These are phyloP conservation scores for Tolypocladium sp. DNA, from an alignment of 2,329 filamentous ascomycete genomes.

Conservation along the genomic window DNA sequence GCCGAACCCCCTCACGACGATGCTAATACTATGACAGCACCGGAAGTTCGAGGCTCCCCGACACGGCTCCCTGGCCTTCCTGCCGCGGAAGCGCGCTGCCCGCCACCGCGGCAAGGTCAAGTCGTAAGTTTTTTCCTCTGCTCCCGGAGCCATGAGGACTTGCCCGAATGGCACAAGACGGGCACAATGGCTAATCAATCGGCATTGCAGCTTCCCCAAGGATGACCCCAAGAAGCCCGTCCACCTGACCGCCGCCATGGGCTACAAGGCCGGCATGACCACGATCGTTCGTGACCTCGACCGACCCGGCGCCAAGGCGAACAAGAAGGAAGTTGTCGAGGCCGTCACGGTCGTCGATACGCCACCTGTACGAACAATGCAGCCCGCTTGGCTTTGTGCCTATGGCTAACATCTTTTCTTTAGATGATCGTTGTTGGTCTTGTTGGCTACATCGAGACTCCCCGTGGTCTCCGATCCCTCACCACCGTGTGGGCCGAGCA, in stretches of 20 bases:
- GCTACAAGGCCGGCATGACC: slow-evolving; percentile 99
- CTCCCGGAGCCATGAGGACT: neutral
- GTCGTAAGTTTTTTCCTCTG: slow-evolving; percentile 56
- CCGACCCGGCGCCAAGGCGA: slow-evolving; percentile 96
- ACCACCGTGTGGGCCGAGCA: slow-evolving; percentile 99
- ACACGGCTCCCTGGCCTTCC: slow-evolving; percentile 85
- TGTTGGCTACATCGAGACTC: slow-evolving; percentile 99
- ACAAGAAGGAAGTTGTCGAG: slow-evolving; percentile 98
- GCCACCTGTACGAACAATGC: slow-evolving; percentile 87
- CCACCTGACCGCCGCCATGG: slow-evolving; percentile 95
- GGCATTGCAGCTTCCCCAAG: slow-evolving; percentile 79
- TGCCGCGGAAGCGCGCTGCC: slow-evolving; percentile 86
- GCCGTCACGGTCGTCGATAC: slow-evolving; percentile 83
- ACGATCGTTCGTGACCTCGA: slow-evolving; percentile 99
- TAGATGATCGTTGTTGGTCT: slow-evolving; percentile 99
- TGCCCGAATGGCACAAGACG: neutral
- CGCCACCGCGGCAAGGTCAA: slow-evolving; percentile 97
- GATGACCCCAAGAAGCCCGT: slow-evolving; percentile 99
- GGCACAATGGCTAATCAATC: slow-evolving; percentile 16
- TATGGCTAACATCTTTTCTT: slow-evolving; percentile 59
- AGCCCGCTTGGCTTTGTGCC: slow-evolving; percentile 69
- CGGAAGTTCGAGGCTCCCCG: slow-evolving; percentile 74
- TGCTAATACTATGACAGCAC: slow-evolving; percentile 27
- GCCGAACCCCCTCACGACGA: neutral
- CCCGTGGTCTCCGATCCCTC: slow-evolving; percentile 96